phyloP scores from a whole-genome alignment of 257 asterid species.

The Solanum pimpinellifolium region DNA sequence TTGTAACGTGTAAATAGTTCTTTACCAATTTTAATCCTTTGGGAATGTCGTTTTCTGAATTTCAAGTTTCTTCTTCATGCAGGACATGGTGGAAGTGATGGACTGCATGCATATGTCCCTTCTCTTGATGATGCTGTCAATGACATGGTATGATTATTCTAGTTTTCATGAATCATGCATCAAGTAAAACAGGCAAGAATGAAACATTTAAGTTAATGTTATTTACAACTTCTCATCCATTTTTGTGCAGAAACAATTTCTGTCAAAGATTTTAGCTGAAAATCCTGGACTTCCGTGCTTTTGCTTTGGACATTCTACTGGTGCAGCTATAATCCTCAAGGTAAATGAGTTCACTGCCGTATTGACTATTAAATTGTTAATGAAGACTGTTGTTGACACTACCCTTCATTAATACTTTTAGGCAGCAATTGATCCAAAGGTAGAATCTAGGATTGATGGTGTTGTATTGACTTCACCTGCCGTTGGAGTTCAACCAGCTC shows the following conservation, averaged over 20 bases:
- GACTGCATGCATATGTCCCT: conserved; percentile 82
- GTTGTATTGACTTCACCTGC: conserved; percentile 86
- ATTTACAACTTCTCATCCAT: neutral
- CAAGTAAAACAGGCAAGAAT: neutral
- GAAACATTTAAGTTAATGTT: neutral
- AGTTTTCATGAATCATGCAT: neutral
- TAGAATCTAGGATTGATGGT: conserved; percentile 47
- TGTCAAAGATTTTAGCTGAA: conserved; percentile 50
- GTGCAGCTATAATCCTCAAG: conserved; percentile 85
- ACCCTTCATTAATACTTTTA: conserved; percentile 7
- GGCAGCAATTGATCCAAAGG: conserved; percentile 79
- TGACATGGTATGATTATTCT: conserved; percentile 40
- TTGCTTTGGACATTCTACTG: conserved; percentile 93
- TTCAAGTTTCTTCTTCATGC: neutral
- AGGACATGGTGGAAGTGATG: conserved; percentile 99
- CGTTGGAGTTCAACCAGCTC: conserved; percentile 83
- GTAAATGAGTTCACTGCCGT: conserved; percentile 10
- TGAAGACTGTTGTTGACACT: neutral
- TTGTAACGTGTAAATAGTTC: neutral
- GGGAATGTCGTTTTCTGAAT: neutral
- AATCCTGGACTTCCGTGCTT: conserved; percentile 64
- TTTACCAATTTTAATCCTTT: neutral
- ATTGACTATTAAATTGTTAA: neutral
- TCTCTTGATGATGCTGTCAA: conserved; percentile 69
- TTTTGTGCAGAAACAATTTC: conserved; percentile 41